A percentile compares a stretch with the other conserved stretches of the same genome.
Conservation (phyloP, 1,139 yeast species). For the Zhuliangozyma parablackwelliae region DNA sequence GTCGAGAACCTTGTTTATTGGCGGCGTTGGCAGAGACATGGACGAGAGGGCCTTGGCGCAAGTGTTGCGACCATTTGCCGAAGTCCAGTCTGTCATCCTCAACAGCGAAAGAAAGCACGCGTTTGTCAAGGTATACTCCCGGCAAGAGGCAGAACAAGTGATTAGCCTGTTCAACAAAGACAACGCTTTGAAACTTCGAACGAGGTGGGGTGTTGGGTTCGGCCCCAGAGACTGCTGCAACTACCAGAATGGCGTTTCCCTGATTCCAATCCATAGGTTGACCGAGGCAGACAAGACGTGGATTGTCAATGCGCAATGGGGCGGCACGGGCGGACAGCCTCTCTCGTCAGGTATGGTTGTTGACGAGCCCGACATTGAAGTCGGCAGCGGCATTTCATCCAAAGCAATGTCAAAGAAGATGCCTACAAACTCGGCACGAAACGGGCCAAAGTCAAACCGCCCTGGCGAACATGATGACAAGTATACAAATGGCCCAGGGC, state of each 20-base stretch:
- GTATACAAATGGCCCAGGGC: constrained; percentile 22
- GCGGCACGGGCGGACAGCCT: constrained; percentile 94
- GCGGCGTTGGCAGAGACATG: constrained; percentile 87
- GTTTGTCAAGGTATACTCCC: constrained; percentile 92
- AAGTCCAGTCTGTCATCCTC: constrained; percentile 84
- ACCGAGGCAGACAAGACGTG: constrained; percentile 93
- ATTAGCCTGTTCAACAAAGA: constrained; percentile 51
- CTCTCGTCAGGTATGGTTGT: constrained; percentile 75
- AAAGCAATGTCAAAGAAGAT: constrained; percentile 85
- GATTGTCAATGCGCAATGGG: constrained; percentile 92
- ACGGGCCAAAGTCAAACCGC: constrained; percentile 78
- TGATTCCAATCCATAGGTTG: constrained; percentile 78
- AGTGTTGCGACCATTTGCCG: constrained; percentile 82
- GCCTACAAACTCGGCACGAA: constrained; percentile 84
- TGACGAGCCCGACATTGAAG: constrained; percentile 97
- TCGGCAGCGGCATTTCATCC: constrained; percentile 90
- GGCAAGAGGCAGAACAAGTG: constrained; percentile 86
- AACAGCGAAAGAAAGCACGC: constrained; percentile 92
- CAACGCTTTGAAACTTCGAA: constrained; percentile 57
- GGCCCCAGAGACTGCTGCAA: constrained; percentile 99
- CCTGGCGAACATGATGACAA: constrained; percentile 57
- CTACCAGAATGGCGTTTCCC: constrained; percentile 83
- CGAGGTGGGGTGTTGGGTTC: constrained; percentile 98
- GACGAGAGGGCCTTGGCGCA: constrained; percentile 65
- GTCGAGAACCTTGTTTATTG: constrained; percentile 87